Evolutionary conservation across 768 basidiomycete species (phyloP), one percentile per base, ranked within the genome.

Genomic region (Chalciporus sphaerocephalus): DNA sequence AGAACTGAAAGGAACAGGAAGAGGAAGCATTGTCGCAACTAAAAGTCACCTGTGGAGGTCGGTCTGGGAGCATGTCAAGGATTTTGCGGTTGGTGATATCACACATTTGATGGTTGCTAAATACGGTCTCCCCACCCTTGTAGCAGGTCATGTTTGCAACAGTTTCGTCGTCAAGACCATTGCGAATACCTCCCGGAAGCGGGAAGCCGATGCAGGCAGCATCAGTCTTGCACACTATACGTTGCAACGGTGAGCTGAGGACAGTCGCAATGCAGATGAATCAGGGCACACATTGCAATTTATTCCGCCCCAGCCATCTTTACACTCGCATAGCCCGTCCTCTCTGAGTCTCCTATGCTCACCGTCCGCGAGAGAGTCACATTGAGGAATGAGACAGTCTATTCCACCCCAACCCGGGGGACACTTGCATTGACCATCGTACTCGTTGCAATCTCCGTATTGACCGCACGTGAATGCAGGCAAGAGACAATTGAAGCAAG

Each of bases 51-150:
- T 98, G 94, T 0, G 95, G 94, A 16, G 91, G 87, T 8, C 93
- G 80, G 40, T 78, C 86, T 0, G 90, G 87, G 64, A 97, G 90
- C 72, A 81, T 80, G 60, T 96, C 95, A 50, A 96, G 72, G 54
- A 98, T 97, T 69, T 96, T 96, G 38, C 88, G 83, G 69, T 97
- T 98, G 10, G 96, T 99, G 25, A 99, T 94, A 62, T 97, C 81
- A 68, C 96, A 99, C 83, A 96, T 92, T 65, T 99, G 95, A 66
- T 93, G 92, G 54, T 96, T 93, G 63, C 81, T 85, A 65, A 90
- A 87, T n/a, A 99, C 87, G 0, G 92, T 94, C 62, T 87, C 79
- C 18, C 96, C 96, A 33, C 89, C 90, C 44, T 76, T 87, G 75
- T 96, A 95, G 63, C 96, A 98, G 1, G 91, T 90, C 86, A 97